phyloP scores from a whole-genome alignment of 2,329 filamentous ascomycete genomes.

The Cladosporium sp. region DNA sequence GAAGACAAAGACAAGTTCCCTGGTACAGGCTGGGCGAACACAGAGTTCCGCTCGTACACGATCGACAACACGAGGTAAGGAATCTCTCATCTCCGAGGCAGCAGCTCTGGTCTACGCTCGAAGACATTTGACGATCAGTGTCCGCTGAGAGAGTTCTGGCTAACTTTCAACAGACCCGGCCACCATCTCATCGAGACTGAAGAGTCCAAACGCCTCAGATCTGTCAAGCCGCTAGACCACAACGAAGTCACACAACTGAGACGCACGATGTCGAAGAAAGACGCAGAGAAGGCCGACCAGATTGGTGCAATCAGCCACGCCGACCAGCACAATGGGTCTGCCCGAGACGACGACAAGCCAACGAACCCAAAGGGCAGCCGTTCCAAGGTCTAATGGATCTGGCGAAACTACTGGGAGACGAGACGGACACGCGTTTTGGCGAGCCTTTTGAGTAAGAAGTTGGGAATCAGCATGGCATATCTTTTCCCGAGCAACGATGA shows the following conservation, averaged over 20 bases:
- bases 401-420: not conserved
- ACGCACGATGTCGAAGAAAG: constrained; percentile 25
- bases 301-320: not conserved
- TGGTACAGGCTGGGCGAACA: constrained; percentile 72
- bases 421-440: not conserved
- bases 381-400: not conserved
- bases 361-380: not conserved
- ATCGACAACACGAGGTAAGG: constrained; percentile 45
- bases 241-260: constrained; percentile 37
- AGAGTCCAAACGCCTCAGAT: constrained; percentile 32
- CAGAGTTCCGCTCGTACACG: constrained; percentile 68
- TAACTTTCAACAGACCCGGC: constrained; percentile 11
- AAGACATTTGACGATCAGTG: not conserved
- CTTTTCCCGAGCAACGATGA: not conserved
- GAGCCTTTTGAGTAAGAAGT: too few relatives aligned
- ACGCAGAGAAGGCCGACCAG: not conserved
- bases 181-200: constrained; percentile 38
- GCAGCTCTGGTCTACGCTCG: not conserved
- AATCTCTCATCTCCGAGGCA: not conserved
- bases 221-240: constrained; percentile 34
- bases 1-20: constrained; percentile 55
- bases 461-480: not conserved
- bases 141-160: not conserved
- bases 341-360: not conserved
- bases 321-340: not conserved